Percentiles rank a stretch among this genome's conserved stretches.
phyloP scores from a whole-genome alignment of 208 protist genomes.

The Vickermania ingenoplastis region DNA sequence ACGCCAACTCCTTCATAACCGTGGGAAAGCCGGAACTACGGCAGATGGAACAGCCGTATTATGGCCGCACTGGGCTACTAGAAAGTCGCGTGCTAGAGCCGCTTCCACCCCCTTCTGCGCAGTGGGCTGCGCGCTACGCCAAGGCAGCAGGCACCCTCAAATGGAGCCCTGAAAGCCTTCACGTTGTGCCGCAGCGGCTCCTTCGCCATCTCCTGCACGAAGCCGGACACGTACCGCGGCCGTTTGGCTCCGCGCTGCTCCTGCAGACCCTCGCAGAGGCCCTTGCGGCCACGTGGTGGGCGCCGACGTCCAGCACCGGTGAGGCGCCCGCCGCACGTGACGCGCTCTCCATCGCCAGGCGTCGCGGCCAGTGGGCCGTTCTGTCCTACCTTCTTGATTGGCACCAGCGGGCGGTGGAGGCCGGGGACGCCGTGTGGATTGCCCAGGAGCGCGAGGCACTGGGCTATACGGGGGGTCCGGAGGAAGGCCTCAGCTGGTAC shows the following conservation, averaged over 20 bases:
- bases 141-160: constrained; percentile 34
- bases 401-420: background rate
- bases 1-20: no score
- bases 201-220: constrained; percentile 32
- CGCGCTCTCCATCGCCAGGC: no score
- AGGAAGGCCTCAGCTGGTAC: constrained; percentile 14
- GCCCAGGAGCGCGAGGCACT: background rate
- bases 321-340: no score
- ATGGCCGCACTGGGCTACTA: constrained; percentile 68
- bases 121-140: constrained; percentile 30
- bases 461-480: background rate
- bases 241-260: constrained; percentile 23
- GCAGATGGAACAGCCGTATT: constrained; percentile 66
- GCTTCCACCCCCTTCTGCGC: constrained; percentile 7
- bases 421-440: background rate
- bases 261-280: constrained; percentile 39
- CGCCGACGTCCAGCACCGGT: no score
- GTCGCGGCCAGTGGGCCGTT: no score
- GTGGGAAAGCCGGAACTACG: no score
- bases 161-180: constrained; percentile 56
- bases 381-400: background rate
- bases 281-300: background rate
- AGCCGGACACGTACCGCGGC: constrained; percentile 10
- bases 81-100: background rate
- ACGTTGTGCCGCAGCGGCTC: constrained; percentile 61